Conservation (phyloP, 139 green algal species). For the Chlamydomonas sphaeroides region DNA sequence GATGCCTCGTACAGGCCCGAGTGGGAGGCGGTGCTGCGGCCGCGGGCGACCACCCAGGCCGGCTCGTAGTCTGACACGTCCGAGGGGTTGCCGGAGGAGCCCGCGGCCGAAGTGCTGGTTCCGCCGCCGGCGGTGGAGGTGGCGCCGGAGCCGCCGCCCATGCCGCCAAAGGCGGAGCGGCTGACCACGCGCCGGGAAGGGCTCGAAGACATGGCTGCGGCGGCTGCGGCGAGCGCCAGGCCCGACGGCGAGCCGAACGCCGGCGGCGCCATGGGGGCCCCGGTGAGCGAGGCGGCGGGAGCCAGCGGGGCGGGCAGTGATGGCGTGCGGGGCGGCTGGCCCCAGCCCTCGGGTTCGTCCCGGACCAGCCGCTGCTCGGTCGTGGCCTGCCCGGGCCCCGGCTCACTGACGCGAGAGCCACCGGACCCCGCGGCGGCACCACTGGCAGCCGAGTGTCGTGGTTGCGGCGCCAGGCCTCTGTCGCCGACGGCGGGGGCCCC, state of each 20-base stretch:
- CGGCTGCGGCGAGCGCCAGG: not conserved
- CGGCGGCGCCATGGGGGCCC: too few relatives aligned
- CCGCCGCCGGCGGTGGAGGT: not conserved
- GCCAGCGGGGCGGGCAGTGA: not conserved
- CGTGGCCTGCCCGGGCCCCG: not conserved
- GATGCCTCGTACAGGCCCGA: not conserved
- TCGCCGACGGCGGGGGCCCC: too few relatives aligned
- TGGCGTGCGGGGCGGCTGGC: not conserved
- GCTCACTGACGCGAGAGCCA: too few relatives aligned
- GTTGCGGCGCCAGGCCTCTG: too few relatives aligned
- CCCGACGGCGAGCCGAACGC: not conserved
- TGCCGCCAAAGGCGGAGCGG: not conserved
- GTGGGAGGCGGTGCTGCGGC: not conserved
- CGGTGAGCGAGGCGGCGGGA: not conserved
- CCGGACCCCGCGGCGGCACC: too few relatives aligned
- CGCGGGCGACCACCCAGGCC: too few relatives aligned
- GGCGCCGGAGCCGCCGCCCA: not conserved
- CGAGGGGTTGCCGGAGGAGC: not conserved
- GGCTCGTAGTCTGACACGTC: not conserved
- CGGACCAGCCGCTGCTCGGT: not conserved
- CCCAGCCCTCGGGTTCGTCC: slow-evolving; percentile 11
- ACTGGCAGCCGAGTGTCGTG: too few relatives aligned
- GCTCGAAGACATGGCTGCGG: too few relatives aligned
- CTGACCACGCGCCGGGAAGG: too few relatives aligned
- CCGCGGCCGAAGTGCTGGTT: slow-evolving; percentile 9